These are phyloP conservation scores for Tripidium arundinaceum DNA, from an alignment of 202 grass and related monocot species.

Conservation along the genomic window DNA sequence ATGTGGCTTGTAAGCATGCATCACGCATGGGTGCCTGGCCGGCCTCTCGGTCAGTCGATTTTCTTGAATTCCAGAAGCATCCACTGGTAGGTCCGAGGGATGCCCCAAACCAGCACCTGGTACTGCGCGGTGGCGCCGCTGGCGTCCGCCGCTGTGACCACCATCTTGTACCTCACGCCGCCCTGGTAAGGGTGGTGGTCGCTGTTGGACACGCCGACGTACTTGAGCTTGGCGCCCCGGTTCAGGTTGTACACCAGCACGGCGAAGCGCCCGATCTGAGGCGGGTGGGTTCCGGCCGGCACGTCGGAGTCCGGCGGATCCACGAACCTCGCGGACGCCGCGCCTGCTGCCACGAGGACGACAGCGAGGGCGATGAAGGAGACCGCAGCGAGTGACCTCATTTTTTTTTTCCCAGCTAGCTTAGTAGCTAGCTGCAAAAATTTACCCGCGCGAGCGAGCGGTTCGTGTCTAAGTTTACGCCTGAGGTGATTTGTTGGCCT, in stretches of 20 bases:
- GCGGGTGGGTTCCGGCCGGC: background rate
- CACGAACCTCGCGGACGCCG: background rate
- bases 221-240: constrained; percentile 16
- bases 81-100: constrained; percentile 25
- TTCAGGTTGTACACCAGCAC: constrained; percentile 44
- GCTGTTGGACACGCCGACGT: constrained; percentile 14
- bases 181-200: background rate
- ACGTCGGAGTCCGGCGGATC: background rate
- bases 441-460: background rate
- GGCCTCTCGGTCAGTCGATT: background rate
- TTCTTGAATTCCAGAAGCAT: constrained; percentile 38
- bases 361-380: background rate
- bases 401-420: background rate
- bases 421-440: background rate
- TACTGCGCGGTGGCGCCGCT: background rate
- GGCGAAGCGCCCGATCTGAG: constrained; percentile 31
- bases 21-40: background rate
- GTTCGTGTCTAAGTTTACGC: background rate
- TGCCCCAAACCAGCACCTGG: constrained; percentile 18
- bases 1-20: background rate
- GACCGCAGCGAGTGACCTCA: constrained; percentile 17
- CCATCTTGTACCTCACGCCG: constrained; percentile 36
- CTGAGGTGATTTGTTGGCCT: background rate
- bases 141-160: constrained; percentile 13
- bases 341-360: background rate